Base-by-base conservation (phyloP, 2,329 filamentous ascomycete species). In the Drechslerella stenobrocha region DNA sequence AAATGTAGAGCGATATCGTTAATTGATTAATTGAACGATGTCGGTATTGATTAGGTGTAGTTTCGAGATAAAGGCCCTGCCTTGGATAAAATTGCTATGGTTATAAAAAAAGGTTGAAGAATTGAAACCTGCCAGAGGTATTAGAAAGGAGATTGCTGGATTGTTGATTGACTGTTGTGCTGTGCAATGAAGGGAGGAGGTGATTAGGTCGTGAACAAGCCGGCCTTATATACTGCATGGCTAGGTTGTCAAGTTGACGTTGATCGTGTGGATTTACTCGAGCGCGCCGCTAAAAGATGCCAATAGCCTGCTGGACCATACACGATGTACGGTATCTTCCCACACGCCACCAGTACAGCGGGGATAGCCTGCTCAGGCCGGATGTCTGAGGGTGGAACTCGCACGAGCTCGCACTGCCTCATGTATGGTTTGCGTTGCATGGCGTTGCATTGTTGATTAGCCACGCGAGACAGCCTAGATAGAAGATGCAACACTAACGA, bases 41-140 rank as follows among this genome's bases (percentile, higher is more conserved):
- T 6, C 6, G 13, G 13, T 37, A 37, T 37, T 37, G 15, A 37
- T 37, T 11, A 37, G n/a, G 13, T 30, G n/a, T 37, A 4, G 34
- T n/a, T 37, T 11, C 4, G 15, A 37, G n/a, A 15, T 37, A 15
- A n/a, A 42, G 37, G 37, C 37, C 37, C 37, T 18, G 37, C 37
- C 37, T 42, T 42, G 37, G 18, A 42, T 20, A 42, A 4, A 18
- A 24, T 11, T 30, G 13, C 8, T 26, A 15, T 24, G 26, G 23
- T n/a, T 51, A 55, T 26, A 52, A 52, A 32, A 18, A 53, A 26
- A 15, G 37, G 30, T 35, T 32, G 20, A 56, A 47, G 42, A 24
- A 64, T 34, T 57, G 52, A 50, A 59, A 66, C 61, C 61, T 66
- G 50, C 61, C 61, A 66, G 61, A 66, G 61, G 61, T 44, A 52